These are phyloP conservation scores for Paulownia fortunei DNA, from an alignment of 257 asterid species.

Conservation along the genomic window DNA sequence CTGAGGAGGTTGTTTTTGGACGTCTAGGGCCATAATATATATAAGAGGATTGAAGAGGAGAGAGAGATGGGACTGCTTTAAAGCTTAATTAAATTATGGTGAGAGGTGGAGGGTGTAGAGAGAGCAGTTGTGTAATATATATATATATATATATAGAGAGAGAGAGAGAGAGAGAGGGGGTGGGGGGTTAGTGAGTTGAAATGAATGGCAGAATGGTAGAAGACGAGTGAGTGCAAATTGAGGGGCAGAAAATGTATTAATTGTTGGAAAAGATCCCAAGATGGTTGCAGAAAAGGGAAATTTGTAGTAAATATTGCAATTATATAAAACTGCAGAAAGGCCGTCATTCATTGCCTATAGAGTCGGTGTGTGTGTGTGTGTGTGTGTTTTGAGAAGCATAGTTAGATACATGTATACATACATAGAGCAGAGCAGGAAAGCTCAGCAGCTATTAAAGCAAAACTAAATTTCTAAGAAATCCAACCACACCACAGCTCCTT, in stretches of 20 bases:
- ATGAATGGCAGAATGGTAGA: conserved; percentile 39
- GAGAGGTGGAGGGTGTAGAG: conserved; percentile 40
- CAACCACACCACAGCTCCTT: conserved; percentile 57
- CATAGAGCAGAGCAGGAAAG: conserved; percentile 18
- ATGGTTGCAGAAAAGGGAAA: conserved; percentile 66
- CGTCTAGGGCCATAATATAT: conserved; percentile 42
- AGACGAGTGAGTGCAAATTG: conserved; percentile 41
- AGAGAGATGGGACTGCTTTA: conserved; percentile 53
- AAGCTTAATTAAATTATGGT: conserved; percentile 62
- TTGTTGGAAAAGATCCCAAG: conserved; percentile 60
- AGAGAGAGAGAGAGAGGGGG: conserved; percentile 15
- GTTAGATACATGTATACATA: conserved; percentile 7
- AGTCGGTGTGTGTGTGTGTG: conserved; percentile 42
- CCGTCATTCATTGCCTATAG: conserved; percentile 65
- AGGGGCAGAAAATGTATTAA: conserved; percentile 58
- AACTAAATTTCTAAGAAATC: conserved; percentile 61
- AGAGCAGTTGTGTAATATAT: too few species aligned
- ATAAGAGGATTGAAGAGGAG: conserved; percentile 42
- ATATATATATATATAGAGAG: conserved; percentile 15
- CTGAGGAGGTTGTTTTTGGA: conserved; percentile 43
- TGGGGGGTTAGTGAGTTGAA: conserved; percentile 19
- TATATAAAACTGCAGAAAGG: conserved; percentile 56
- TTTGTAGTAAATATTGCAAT: conserved; percentile 67
- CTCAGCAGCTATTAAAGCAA: conserved; percentile 57
- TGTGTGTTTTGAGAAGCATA: conserved; percentile 20